phyloP scores from a whole-genome alignment of 179 eudicot species.

The Drosera spatulata region DNA sequence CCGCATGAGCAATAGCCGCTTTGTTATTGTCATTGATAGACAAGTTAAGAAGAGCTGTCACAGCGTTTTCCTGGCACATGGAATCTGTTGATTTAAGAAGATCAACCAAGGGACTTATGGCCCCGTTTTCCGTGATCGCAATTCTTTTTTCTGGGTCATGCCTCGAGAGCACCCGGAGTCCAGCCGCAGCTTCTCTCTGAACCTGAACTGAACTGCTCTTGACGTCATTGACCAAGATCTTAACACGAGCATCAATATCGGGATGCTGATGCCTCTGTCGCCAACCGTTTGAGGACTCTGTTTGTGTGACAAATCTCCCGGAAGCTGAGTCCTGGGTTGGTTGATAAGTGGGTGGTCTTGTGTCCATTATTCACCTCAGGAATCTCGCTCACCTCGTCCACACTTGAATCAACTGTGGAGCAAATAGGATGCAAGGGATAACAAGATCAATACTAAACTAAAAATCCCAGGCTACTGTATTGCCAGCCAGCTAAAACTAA shows the following conservation, averaged over 20 bases:
- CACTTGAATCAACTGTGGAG: too few relatives aligned
- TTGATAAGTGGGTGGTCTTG: slow-evolving; percentile 18
- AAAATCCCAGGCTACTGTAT: too few relatives aligned
- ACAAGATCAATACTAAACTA: too few relatives aligned
- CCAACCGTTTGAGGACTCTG: slow-evolving; percentile 18
- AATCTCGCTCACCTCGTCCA: slow-evolving; percentile 36
- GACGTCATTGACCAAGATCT: slow-evolving; percentile 19
- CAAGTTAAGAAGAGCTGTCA: slow-evolving; percentile 32
- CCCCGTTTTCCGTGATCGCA: slow-evolving; percentile 28
- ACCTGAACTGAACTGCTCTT: slow-evolving; percentile 15
- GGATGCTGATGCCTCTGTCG: slow-evolving; percentile 26
- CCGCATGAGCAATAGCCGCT: slow-evolving; percentile 25
- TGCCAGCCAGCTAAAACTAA: too few relatives aligned
- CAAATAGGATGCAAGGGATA: too few relatives aligned
- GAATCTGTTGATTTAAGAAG: slow-evolving; percentile 22
- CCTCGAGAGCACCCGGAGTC: slow-evolving; percentile 25
- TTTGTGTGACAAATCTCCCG: slow-evolving; percentile 25
- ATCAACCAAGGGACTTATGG: slow-evolving; percentile 20
- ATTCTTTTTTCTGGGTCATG: slow-evolving; percentile 31
- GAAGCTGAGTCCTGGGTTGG: slow-evolving; percentile 26
- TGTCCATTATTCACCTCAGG: slow-evolving; percentile 22
- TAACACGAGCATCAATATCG: slow-evolving; percentile 20
- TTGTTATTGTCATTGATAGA: slow-evolving; percentile 31
- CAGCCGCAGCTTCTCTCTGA: slow-evolving; percentile 31
- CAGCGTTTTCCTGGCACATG: slow-evolving; percentile 26